These are phyloP conservation scores for Kurtzmaniella fragi DNA, from an alignment of 805 yeast species.

Conservation along the genomic window DNA sequence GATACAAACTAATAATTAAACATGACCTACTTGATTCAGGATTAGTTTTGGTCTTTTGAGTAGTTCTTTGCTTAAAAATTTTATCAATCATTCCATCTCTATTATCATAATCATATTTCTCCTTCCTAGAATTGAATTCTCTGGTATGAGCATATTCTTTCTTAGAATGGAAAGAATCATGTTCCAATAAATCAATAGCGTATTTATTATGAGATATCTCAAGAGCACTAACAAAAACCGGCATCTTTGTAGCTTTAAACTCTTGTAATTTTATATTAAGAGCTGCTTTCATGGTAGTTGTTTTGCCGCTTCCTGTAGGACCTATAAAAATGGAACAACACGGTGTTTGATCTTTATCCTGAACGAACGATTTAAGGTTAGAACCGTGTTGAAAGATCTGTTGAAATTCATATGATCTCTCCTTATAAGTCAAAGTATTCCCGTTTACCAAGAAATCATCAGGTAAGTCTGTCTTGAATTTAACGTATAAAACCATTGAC, in stretches of 20 bases:
- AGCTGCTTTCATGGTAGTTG: conserved; percentile 19
- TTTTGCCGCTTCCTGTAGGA: conserved; percentile 30
- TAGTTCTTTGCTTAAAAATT: conserved; percentile 16
- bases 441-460: conserved; percentile 7
- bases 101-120: conserved; percentile 2
- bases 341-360: conserved; percentile 5
- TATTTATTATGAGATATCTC: conserved; percentile 22
- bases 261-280: conserved; percentile 9
- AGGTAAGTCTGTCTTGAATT: conserved; percentile 16
- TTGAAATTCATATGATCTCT: conserved; percentile 16
- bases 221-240: conserved; percentile 18
- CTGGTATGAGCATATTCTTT: not conserved
- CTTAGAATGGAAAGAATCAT: conserved; percentile 3
- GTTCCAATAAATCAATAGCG: conserved; percentile 21
- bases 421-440: conserved; percentile 15
- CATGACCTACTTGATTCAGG: conserved; percentile 20
- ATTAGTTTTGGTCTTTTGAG: conserved; percentile 15
- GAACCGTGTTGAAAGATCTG: conserved; percentile 11
- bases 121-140: conserved; percentile 1
- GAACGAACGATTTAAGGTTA: conserved; percentile 7
- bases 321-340: conserved; percentile 19
- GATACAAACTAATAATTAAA: conserved; percentile 19
- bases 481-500: conserved; percentile 21
- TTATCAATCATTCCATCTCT: conserved; percentile 5
- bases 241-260: conserved; percentile 5